Conservation (phyloP, 2,329 filamentous ascomycete species). For the Dissoconium aciculare region DNA sequence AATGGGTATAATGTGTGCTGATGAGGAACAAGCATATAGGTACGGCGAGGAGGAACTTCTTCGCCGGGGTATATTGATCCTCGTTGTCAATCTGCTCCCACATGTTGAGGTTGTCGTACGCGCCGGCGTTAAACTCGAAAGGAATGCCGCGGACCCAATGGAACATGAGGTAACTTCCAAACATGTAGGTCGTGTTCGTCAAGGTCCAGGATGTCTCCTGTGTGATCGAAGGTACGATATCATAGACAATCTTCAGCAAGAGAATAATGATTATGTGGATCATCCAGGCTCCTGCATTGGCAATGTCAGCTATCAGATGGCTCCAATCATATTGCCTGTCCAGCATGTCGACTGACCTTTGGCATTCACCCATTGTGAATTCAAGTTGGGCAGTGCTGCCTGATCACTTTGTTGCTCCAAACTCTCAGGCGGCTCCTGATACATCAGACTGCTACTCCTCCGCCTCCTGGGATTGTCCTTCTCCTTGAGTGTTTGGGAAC, state of each 20-base stretch:
- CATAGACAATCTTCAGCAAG: conserved; percentile 87
- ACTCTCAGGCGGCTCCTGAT: conserved; percentile 91
- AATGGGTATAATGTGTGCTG: conserved; percentile 98
- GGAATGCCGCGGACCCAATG: conserved; percentile 96
- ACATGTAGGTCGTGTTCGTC: conserved; percentile 98
- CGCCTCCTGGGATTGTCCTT: conserved; percentile 48
- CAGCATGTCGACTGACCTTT: conserved; percentile 52
- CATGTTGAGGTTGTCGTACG: conserved; percentile 99
- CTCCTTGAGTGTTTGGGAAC: conserved; percentile 39
- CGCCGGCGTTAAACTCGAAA: conserved; percentile 96
- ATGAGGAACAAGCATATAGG: conserved; percentile 88
- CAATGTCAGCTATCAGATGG: conserved; percentile 10
- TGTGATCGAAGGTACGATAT: conserved; percentile 88
- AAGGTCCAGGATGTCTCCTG: conserved; percentile 98
- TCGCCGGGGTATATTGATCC: conserved; percentile 94
- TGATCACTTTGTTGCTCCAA: conserved; percentile 97
- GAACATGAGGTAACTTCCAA: conserved; percentile 98
- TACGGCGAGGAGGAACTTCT: conserved; percentile 92
- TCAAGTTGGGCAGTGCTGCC: conserved; percentile 83
- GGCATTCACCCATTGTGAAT: conserved; percentile 97
- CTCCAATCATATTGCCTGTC: background rate
- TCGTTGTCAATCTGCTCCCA: conserved; percentile 99
- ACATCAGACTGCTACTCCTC: conserved; percentile 95
- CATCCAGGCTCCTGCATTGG: conserved; percentile 70
- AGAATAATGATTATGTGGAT: conserved; percentile 91